Evolutionary conservation across 345 rosid genomes (phyloP).

Genomic region (Hypericum androsaemum): DNA sequence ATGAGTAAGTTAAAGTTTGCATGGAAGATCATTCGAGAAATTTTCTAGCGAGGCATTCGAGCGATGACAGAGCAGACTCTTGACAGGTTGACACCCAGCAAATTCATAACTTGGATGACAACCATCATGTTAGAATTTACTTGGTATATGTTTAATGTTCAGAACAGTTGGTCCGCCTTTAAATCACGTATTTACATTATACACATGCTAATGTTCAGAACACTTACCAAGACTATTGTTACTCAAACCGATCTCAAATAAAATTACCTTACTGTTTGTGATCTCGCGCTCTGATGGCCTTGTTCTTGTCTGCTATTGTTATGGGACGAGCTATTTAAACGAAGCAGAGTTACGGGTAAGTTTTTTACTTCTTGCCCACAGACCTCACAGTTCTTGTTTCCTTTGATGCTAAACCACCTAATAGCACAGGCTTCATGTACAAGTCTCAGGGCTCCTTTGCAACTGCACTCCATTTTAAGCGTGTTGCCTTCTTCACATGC

Average conservation of each 20-base stretch:
- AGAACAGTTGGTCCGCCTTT: too few species aligned
- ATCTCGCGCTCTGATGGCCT: constrained; percentile 31
- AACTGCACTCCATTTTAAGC: constrained; percentile 93
- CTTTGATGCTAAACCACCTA: constrained; percentile 78
- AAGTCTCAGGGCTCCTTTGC: constrained; percentile 87
- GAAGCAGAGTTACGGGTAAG: constrained; percentile 78
- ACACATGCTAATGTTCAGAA: too few species aligned
- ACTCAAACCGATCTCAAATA: neutral
- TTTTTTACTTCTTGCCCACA: constrained; percentile 78
- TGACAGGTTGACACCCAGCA: too few species aligned
- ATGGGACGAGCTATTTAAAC: constrained; percentile 41
- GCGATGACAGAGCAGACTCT: too few species aligned
- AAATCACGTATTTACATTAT: too few species aligned
- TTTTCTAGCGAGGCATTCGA: too few species aligned
- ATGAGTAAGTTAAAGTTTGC: too few species aligned
- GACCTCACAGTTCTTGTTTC: constrained; percentile 81
- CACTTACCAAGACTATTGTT: too few species aligned
- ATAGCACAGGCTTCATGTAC: constrained; percentile 84
- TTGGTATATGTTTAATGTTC: too few species aligned
- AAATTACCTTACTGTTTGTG: constrained; percentile 51
- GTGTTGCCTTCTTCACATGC: constrained; percentile 78
- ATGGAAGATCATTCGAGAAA: too few species aligned
- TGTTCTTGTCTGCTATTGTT: constrained; percentile 37
- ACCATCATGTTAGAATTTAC: too few species aligned
- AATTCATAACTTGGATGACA: too few species aligned